Base-by-base conservation (phyloP, 768 basidiomycete genomes). In the Tulasnella sp. region DNA sequence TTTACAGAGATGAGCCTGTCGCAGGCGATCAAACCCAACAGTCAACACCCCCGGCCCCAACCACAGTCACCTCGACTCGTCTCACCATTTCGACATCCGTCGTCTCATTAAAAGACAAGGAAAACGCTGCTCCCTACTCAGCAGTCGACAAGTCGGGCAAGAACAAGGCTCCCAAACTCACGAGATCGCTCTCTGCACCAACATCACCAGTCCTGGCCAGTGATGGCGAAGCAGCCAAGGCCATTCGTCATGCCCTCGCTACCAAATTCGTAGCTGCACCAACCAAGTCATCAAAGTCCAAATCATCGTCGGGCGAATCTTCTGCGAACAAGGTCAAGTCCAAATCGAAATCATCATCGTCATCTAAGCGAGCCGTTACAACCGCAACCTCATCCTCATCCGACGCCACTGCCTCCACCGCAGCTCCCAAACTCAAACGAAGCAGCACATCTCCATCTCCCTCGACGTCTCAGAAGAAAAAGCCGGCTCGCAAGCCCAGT, bases 91-190 rank as follows among this genome's bases (percentile, higher is more conserved):
- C 78, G 12, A 72, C 60, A 75, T 72, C 78, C 6, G 40, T 79
- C 6, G 40, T 79, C 69, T 79, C 78, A 20, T 40, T 74, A n/a
- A 69, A 79, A n/a, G 78, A 79, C 69, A 79, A 79, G 78, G 78
- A 79, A 28, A 79, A 79, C 42, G 22, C 78, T 22, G 37, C 60
- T 79, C 78, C 78, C 31, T 79, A 79, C 78, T 50, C 78, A 24
- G 72, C 78, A 34, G 76, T 46, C 3, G 76, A 54, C 24, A 77
- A 50, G 40, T 24, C 46, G 16, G 44, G n/a, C 76, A 77, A 77
- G 41, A 12, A 44, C 48, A 58, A 42, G 9, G 42, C 34, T 37
- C 75, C 31, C 40, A 42, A 76, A 37, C 58, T 31, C 18, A 40
- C 58, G 11, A 34, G 40, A 24, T 34, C 78, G 54, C 48, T 48